Base-by-base conservation (phyloP, 2,329 filamentous ascomycete genomes). In the Teratosphaeria gauchensis region DNA sequence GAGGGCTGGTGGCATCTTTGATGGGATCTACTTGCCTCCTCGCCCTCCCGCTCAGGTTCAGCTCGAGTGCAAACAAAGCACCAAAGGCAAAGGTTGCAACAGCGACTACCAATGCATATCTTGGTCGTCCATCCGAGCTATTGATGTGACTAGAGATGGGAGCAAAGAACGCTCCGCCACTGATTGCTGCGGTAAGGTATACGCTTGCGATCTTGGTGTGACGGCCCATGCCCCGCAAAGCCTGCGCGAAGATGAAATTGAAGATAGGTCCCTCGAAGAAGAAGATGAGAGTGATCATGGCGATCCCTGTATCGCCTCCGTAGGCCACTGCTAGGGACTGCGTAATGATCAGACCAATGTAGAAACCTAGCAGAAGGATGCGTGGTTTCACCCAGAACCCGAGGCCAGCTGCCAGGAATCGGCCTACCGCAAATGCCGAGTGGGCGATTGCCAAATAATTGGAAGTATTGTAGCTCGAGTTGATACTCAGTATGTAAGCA, bases 191-290 rank as follows among this genome's bases (percentile, higher is more conserved):
- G 0, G 82, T 81, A 52, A 86, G 69, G 2, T 82, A 63, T 0
- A 78, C 77, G 6, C 78, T 75, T 6, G 79, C 83, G 33, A 80
- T 76, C 65, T 84, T 85, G 16, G 82, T 85, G 65, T 83, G 78
- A 14, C 70, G 74, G 5, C 82, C 83, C 63, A 83, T 75, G 8
- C 83, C 83, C 24, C 83, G 81, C 9, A 86, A 74, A 2, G 76
- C 74, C 61, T 83, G 80, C 12, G 80, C 81, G 63, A 81, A 86
- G 57, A 84, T 80, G 54, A 83, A 78, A 48, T 79, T 76, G 70
- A 85, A 86, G 2, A 81, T 73, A 3, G 83, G 82, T 9, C 82
- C 82, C 71, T 85, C 81, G 63, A 84, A 84, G 62, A 84, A 79
- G 66, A 80, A 83, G 53, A 82, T 65, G 62, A 85, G 71, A 56